phyloP scores from a whole-genome alignment of 352 stramenopile species.

The Pythium dissotocum region DNA sequence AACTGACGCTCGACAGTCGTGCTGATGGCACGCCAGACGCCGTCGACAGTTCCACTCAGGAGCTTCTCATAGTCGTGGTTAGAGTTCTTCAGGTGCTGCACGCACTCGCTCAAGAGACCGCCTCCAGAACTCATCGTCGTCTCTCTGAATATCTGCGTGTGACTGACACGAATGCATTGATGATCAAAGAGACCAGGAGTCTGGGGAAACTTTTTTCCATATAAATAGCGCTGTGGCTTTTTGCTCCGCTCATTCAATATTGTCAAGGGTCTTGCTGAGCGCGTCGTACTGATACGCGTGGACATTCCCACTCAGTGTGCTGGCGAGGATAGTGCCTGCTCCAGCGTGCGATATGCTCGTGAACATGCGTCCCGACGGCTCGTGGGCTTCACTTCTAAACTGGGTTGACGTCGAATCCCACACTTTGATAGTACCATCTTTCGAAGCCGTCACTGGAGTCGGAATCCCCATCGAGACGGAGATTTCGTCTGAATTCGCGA shows the following conservation, averaged over 20 bases:
- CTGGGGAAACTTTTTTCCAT: not conserved
- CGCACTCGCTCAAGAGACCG: conserved; percentile 47
- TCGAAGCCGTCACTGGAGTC: conserved; percentile 66
- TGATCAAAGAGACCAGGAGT: not conserved
- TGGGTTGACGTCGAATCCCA: conserved; percentile 44
- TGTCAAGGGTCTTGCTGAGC: conserved; percentile 5
- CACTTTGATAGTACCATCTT: conserved; percentile 75
- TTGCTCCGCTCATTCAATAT: conserved; percentile 6
- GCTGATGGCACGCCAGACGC: conserved; percentile 49
- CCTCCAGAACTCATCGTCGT: not conserved
- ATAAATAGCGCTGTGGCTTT: not conserved
- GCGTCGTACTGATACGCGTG: conserved; percentile 45
- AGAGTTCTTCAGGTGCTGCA: conserved; percentile 45
- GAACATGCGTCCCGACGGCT: conserved; percentile 56
- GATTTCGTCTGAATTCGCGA: not conserved
- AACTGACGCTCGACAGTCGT: conserved; percentile 42
- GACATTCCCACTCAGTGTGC: conserved; percentile 54
- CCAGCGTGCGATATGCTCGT: conserved; percentile 52
- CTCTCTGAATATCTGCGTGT: not conserved
- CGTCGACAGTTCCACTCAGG: conserved; percentile 40
- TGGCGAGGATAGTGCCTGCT: conserved; percentile 43
- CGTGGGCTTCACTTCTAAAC: conserved; percentile 47
- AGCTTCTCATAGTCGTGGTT: conserved; percentile 64
- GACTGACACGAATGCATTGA: not conserved
- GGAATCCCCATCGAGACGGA: conserved; percentile 20